Evolutionary conservation across 2,329 filamentous ascomycete species (phyloP).

Genomic region (Penicillium rolfsii): DNA sequence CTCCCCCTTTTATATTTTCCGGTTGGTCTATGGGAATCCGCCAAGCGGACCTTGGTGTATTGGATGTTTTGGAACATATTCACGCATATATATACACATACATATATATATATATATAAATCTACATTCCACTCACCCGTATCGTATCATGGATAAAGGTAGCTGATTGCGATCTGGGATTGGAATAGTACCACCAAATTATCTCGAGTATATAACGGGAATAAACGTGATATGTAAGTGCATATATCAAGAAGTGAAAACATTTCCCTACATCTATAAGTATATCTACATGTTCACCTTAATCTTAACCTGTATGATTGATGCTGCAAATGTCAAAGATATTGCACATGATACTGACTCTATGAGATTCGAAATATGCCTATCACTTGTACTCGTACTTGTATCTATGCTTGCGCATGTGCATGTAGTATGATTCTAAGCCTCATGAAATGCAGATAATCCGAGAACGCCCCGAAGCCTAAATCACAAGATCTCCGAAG

Average conservation of each 20-base stretch:
- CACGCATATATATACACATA: constrained; percentile 10
- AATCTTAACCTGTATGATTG: neutral
- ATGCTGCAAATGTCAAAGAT: neutral
- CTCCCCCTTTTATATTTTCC: neutral
- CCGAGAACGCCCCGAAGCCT: constrained; percentile 2
- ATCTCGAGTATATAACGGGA: neutral
- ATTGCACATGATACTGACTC: neutral
- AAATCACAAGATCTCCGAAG: neutral
- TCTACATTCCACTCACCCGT: neutral
- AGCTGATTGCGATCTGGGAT: neutral
- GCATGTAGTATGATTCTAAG: constrained; percentile 9
- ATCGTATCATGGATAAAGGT: neutral
- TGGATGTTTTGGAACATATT: constrained; percentile 8
- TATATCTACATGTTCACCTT: neutral
- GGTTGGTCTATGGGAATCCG: constrained; percentile 8
- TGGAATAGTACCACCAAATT: neutral
- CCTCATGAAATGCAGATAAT: constrained; percentile 5
- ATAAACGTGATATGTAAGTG: neutral
- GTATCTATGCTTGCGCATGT: too few relatives aligned
- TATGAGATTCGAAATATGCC: neutral
- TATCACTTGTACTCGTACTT: neutral
- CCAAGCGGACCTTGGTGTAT: constrained; percentile 14
- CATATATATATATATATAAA: too few relatives aligned
- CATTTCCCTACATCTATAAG: neutral
- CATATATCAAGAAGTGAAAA: neutral